Conservation (phyloP, 129 eudicot genomes). For the Dittrichia graveolens region DNA sequence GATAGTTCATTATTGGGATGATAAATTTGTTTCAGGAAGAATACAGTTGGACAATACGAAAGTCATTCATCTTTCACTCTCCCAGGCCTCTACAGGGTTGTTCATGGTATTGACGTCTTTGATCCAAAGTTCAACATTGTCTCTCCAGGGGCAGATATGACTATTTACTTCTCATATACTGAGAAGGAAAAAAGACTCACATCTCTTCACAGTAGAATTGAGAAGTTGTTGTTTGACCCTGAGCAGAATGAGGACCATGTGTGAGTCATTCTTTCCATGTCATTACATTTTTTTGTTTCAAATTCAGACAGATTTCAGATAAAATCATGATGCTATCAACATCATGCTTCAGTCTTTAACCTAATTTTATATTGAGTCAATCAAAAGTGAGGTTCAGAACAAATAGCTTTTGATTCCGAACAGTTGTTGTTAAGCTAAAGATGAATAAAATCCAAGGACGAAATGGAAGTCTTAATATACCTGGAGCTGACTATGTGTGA, state of each 20-base stretch:
- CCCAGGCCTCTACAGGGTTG: constrained; percentile 95
- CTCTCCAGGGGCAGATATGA: constrained; percentile 95
- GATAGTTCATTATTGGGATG: constrained; percentile 7
- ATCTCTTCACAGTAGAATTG: constrained; percentile 68
- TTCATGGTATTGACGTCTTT: constrained; percentile 90
- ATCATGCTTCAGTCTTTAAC: no score
- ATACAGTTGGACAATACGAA: constrained; percentile 95
- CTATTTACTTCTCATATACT: constrained; percentile 72
- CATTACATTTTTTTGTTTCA: constrained; percentile 11
- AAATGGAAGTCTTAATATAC: no score
- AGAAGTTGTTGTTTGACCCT: constrained; percentile 75
- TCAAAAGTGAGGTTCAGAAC: no score
- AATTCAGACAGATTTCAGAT: not conserved
- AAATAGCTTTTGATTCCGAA: no score
- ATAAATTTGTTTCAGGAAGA: constrained; percentile 59
- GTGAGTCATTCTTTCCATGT: constrained; percentile 46
- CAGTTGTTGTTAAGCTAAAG: no score
- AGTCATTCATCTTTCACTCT: constrained; percentile 94
- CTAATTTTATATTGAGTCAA: no score
- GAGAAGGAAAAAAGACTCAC: constrained; percentile 78
- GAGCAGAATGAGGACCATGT: constrained; percentile 71
- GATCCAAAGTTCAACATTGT: constrained; percentile 99
- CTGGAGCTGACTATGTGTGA: not conserved
- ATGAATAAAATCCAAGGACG: no score
- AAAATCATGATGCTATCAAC: not conserved